Conservation (phyloP, 177 flowering plant genomes). For the Vitis hybrid region DNA sequence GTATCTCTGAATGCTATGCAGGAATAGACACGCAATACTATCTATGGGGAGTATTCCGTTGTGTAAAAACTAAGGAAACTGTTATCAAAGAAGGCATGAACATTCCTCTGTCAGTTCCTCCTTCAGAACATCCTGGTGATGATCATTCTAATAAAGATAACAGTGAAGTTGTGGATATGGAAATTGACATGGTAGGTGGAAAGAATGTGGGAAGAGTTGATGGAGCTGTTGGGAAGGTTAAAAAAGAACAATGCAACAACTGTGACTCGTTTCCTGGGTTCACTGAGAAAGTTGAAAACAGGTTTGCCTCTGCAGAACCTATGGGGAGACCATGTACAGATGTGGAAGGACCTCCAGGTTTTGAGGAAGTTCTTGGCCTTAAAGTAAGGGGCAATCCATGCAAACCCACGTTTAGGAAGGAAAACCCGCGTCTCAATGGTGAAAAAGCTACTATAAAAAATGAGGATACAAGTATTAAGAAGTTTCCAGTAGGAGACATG, state of each 20-base stretch:
- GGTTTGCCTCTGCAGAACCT: background rate
- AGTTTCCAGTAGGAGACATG: too few relatives aligned
- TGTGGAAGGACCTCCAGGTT: conserved; percentile 10
- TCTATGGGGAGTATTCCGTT: conserved; percentile 38
- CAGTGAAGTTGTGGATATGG: conserved; percentile 22
- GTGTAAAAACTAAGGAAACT: background rate
- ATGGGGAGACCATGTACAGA: background rate
- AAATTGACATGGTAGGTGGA: conserved; percentile 39
- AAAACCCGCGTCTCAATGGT: background rate
- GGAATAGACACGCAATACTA: conserved; percentile 11
- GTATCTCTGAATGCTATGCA: conserved; percentile 4
- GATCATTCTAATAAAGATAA: background rate
- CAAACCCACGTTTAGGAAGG: background rate
- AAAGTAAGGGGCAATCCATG: background rate
- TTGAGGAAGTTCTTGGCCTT: background rate
- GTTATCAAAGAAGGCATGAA: background rate
- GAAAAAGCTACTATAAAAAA: too few relatives aligned
- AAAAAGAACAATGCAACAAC: background rate
- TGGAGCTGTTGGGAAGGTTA: background rate
- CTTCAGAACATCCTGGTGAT: background rate
- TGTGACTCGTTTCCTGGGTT: background rate
- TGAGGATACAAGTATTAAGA: too few relatives aligned
- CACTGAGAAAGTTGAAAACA: background rate
- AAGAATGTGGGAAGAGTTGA: conserved; percentile 22
- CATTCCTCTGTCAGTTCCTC: background rate